Evolutionary conservation across 2,329 filamentous ascomycete genomes (phyloP), one percentile per base, ranked within the genome.

Genomic region (Thelonectria olida): DNA sequence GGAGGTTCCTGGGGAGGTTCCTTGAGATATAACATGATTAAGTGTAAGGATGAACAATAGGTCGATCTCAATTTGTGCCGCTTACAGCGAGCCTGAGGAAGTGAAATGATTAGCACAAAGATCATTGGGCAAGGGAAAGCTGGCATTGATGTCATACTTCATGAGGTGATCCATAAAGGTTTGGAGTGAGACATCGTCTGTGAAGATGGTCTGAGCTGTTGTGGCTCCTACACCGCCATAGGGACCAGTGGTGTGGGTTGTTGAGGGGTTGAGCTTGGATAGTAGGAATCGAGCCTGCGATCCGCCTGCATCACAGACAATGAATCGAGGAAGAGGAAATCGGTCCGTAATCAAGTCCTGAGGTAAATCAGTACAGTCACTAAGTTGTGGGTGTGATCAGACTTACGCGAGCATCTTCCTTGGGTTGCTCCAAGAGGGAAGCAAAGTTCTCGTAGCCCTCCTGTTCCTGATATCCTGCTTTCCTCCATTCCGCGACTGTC

Each of bases 121-220:
- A 52, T 66, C 13, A 36, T 34, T 19, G 10, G 58, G 19, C 12
- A 38, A 58, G 22, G 56, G 48, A 17, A 4, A 36, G 10, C n/a
- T 44, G 12, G 31, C 34, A n/a, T 19, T 3, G 20, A 20, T 13
- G 4, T 20, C 90, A 80, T 84, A 94, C 92, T 99, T 99, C 96
- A 99, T 99, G 76, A 99, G 83, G 80, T 98, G 94, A 73, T 99
- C 96, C 96, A 99, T 99, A 76, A 99, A 99, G 1, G 95, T 98
- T 79, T 98, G 95, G 75, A 99, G 82, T 55, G 93, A 97, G 55
- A 99, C 96, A 78, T 99, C 96, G 74, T 99, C 96, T 1, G 96
- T 99, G 81, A 99, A 99, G 72, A 99, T 99, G 5, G 96, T 99
- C 79, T 99, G 96, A 8, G 95, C 94, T 47, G 91, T 94, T 73